A percentile compares a stretch with the other conserved stretches of the same genome.
These are phyloP conservation scores for Scenedesmus sp. DNA, from an alignment of 163 green algal species.

Conservation along the genomic window DNA sequence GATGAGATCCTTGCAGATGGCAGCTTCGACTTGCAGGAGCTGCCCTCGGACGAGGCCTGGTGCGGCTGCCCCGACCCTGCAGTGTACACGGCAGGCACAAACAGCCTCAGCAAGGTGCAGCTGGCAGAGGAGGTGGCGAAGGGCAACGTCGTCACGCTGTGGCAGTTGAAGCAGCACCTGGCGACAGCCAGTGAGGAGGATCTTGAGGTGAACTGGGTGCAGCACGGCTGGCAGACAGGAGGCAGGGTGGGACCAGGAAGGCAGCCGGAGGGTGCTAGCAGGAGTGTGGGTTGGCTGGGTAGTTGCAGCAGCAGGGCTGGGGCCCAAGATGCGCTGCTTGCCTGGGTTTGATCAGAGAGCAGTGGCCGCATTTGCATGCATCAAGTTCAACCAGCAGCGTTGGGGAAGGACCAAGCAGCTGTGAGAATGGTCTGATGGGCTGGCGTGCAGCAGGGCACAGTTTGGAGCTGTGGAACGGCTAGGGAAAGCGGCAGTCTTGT, in stretches of 20 bases:
- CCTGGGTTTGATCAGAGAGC: too few species aligned
- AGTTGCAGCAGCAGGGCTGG: too few species aligned
- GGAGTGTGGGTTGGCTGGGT: too few species aligned
- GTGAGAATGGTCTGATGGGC: too few species aligned
- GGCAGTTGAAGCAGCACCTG: conserved; percentile 51
- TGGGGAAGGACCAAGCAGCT: too few species aligned
- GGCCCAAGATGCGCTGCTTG: too few species aligned
- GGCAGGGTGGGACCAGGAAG: not conserved
- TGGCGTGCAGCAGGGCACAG: too few species aligned
- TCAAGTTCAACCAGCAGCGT: too few species aligned
- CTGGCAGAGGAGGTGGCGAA: conserved; percentile 66
- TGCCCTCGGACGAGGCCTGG: conserved; percentile 59
- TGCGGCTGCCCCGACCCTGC: conserved; percentile 66
- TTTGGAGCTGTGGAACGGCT: too few species aligned
- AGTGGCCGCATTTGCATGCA: too few species aligned
- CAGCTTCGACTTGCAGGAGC: conserved; percentile 1
- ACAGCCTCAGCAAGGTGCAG: conserved; percentile 57
- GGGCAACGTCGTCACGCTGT: conserved; percentile 62
- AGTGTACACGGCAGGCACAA: conserved; percentile 63
- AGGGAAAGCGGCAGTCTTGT: too few species aligned
- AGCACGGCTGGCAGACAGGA: not conserved
- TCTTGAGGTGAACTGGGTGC: conserved; percentile 17
- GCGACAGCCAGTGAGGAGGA: conserved; percentile 5
- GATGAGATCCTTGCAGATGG: conserved; percentile 27
- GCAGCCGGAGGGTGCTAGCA: too few species aligned